Conservation (phyloP, 306 rosid genomes). For the Biancaea sappan region DNA sequence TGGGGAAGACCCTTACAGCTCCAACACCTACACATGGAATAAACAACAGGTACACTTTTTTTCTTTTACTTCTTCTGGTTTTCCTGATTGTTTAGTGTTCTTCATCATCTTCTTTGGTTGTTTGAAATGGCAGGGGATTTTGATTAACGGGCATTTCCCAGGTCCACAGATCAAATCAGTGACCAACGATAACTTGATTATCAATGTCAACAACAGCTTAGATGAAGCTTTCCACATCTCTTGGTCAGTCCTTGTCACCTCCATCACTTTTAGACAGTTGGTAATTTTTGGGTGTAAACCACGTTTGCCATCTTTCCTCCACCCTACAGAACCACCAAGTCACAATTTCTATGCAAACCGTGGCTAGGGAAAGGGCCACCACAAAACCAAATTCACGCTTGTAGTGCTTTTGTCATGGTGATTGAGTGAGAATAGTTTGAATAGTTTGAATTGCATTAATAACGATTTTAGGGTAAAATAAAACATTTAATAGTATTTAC, state of each 20-base stretch:
- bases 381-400: too few species aligned
- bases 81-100: neutral
- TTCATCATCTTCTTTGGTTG: neutral
- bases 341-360: too few species aligned
- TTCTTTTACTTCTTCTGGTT: neutral
- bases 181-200: constrained; percentile 85
- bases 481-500: too few species aligned
- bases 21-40: constrained; percentile 71
- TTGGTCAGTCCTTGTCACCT: constrained; percentile 52
- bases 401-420: too few species aligned
- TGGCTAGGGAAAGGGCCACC: too few species aligned
- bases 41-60: constrained; percentile 61
- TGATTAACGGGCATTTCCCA: constrained; percentile 91
- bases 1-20: constrained; percentile 82
- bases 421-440: too few species aligned
- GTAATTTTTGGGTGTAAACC: too few species aligned
- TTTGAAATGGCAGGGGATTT: constrained; percentile 65
- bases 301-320: too few species aligned
- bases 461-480: too few species aligned
- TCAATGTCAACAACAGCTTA: constrained; percentile 75
- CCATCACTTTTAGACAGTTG: neutral
- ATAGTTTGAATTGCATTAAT: too few species aligned
- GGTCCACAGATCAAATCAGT: constrained; percentile 82
- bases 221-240: constrained; percentile 85
- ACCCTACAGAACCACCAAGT: too few species aligned